A percentile compares a stretch with the other conserved stretches of the same genome.
These are phyloP conservation scores for Kwoniella heveanensis DNA, from an alignment of 768 basidiomycete species.

Conservation along the genomic window DNA sequence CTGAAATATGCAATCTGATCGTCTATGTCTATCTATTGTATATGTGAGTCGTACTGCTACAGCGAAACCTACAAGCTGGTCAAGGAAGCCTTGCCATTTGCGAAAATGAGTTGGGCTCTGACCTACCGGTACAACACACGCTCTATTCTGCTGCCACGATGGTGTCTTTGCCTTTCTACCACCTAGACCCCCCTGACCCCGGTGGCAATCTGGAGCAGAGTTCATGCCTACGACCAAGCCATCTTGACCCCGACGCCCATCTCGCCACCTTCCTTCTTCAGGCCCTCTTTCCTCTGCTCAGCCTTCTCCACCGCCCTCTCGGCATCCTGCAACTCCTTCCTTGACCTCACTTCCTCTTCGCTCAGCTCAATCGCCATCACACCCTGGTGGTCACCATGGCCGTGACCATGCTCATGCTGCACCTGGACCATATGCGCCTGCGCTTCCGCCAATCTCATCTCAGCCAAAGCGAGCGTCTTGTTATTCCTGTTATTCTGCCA, in stretches of 20 bases:
- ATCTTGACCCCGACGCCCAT: constrained; percentile 33
- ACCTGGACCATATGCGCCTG: constrained; percentile 3
- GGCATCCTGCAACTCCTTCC: constrained; percentile 27
- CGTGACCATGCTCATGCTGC: not conserved
- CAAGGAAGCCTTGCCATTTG: no score
- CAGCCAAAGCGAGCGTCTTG: constrained; percentile 27
- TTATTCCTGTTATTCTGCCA: constrained; percentile 50
- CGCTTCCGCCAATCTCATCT: constrained; percentile 16
- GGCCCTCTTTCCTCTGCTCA: constrained; percentile 23
- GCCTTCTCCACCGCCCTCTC: constrained; percentile 13
- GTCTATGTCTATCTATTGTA: constrained; percentile 14
- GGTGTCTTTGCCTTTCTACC: no score
- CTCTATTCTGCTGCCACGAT: no score
- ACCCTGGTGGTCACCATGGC: not conserved
- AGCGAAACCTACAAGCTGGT: no score
- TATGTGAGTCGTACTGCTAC: no score
- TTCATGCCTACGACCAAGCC: constrained; percentile 28
- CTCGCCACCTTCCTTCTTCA: constrained; percentile 30
- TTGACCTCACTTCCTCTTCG: constrained; percentile 7
- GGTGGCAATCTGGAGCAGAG: no score
- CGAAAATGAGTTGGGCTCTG: no score
- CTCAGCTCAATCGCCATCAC: constrained; percentile 1
- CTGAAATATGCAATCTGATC: not conserved
- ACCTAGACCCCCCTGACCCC: no score
- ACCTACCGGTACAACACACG: no score